Conservation (phyloP, 257 asterid species). For the Nemophila menziesii region DNA sequence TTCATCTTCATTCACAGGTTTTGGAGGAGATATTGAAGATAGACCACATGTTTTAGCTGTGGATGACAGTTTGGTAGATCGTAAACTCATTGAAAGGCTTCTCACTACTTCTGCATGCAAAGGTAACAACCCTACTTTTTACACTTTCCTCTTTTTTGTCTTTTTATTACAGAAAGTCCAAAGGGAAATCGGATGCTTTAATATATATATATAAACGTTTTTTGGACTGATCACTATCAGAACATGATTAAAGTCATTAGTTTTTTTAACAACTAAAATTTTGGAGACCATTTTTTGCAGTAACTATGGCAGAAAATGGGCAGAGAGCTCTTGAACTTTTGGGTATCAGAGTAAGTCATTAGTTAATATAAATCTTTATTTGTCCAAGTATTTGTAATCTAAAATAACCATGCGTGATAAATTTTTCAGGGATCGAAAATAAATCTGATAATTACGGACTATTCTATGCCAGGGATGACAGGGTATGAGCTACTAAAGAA, state of each 20-base stretch:
- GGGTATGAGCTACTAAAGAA: slow-evolving; percentile 34
- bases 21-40: slow-evolving; percentile 11
- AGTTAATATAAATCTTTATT: too few relatives aligned
- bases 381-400: too few relatives aligned
- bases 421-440: slow-evolving; percentile 18
- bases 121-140: slow-evolving; percentile 20
- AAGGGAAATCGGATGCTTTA: neutral
- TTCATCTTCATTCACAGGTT: slow-evolving; percentile 1
- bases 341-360: slow-evolving; percentile 18
- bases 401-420: neutral
- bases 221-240: too few relatives aligned
- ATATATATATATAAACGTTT: too few relatives aligned
- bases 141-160: neutral
- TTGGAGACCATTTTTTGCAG: neutral
- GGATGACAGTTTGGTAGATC: slow-evolving; percentile 19
- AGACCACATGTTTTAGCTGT: slow-evolving; percentile 25
- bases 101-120: slow-evolving; percentile 18
- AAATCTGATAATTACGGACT: slow-evolving; percentile 26
- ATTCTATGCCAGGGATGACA: slow-evolving; percentile 36
- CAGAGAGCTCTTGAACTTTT: slow-evolving; percentile 23
- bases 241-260: neutral
- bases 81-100: slow-evolving; percentile 19
- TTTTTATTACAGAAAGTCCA: neutral
- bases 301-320: slow-evolving; percentile 25
- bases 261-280: neutral